Evolutionary conservation across 2,329 filamentous ascomycete genomes (phyloP).

Genomic region (Coniochaeta sp.): DNA sequence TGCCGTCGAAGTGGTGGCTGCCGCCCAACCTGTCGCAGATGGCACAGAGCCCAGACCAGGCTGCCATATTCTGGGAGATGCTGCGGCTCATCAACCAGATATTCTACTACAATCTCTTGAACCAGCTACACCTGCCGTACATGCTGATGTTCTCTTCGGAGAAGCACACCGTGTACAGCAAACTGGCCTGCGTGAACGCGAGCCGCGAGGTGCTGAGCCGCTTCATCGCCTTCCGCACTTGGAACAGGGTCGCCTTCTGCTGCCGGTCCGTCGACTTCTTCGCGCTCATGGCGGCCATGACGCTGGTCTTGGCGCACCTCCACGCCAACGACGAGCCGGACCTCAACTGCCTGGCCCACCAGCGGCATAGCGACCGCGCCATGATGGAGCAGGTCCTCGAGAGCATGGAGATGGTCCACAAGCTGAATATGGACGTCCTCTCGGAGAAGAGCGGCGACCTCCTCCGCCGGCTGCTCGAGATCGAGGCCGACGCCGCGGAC

Average conservation of each 20-base stretch:
- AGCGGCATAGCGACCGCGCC: conserved; percentile 29
- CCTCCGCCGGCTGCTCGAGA: conserved; percentile 21
- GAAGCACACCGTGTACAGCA: conserved; percentile 35
- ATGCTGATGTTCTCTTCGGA: conserved; percentile 31
- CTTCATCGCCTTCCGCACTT: conserved; percentile 24
- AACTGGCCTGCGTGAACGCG: conserved; percentile 31
- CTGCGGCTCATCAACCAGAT: conserved; percentile 25
- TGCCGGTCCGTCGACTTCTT: conserved; percentile 29
- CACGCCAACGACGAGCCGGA: conserved; percentile 4
- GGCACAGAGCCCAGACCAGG: conserved; percentile 8
- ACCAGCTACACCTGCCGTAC: conserved; percentile 44
- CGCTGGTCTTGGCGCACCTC: conserved; percentile 28
- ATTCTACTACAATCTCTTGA: conserved; percentile 35
- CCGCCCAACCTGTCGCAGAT: conserved; percentile 15
- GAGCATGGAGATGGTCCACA: conserved; percentile 22
- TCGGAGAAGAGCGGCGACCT: conserved; percentile 21
- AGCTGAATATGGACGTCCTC: conserved; percentile 22
- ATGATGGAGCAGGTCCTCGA: conserved; percentile 28
- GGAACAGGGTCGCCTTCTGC: conserved; percentile 20
- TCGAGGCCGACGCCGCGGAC: conserved; percentile 22
- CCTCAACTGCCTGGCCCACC: conserved; percentile 25
- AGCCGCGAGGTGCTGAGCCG: conserved; percentile 28
- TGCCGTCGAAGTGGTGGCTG: conserved; percentile 28
- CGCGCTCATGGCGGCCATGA: conserved; percentile 27
- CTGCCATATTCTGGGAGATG: conserved; percentile 18